Base-by-base conservation (phyloP, 331 rosid genomes). In the Acacia concinna region DNA sequence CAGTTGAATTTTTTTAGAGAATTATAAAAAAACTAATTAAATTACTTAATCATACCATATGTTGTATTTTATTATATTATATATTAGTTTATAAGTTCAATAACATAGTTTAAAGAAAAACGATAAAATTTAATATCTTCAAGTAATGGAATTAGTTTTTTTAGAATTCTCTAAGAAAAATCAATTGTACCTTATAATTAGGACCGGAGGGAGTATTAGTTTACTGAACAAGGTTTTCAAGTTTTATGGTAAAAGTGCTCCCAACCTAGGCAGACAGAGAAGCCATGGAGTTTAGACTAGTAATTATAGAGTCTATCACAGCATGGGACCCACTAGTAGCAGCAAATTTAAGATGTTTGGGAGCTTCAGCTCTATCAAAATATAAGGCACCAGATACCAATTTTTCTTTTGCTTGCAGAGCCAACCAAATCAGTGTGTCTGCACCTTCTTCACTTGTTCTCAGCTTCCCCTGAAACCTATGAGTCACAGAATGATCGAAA, bases 371-470 rank as follows among this genome's bases (percentile, higher is more conserved):
- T 88, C 98, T 88, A 78, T 95, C 99, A 76, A 95, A 95, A 85
- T 93, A 95, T 74, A 95, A 89, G 71, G 90, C 87, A 66, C 97
- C 98, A 1, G 94, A 60, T 38, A 79, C 89, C 73, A 95, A 52
- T 57, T 93, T 93, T 73, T 95, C 96, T 30, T 91, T 95, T 68
- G 98, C 87, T 68, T 91, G 98, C 71, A 91, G 78, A n/a, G 94
- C 84, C 82, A 93, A 71, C 98, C 99, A 95, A 38, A 93, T 32
- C 38, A 91, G 51, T 7, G 99, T 90, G 76, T 95, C 98, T n/a
- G 98, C 98, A 25, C 99, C 99, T 89, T 93, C 93, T 71, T 88
- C 92, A 9, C 95, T 89, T 35, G 98, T 89, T 88, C 98, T 87
- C 27, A 95, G 93, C 84, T 90, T 95, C 63, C 93, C 94, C 0